These are phyloP conservation scores for Alternaria dauci DNA, from an alignment of 2,329 filamentous ascomycete genomes.

Conservation along the genomic window DNA sequence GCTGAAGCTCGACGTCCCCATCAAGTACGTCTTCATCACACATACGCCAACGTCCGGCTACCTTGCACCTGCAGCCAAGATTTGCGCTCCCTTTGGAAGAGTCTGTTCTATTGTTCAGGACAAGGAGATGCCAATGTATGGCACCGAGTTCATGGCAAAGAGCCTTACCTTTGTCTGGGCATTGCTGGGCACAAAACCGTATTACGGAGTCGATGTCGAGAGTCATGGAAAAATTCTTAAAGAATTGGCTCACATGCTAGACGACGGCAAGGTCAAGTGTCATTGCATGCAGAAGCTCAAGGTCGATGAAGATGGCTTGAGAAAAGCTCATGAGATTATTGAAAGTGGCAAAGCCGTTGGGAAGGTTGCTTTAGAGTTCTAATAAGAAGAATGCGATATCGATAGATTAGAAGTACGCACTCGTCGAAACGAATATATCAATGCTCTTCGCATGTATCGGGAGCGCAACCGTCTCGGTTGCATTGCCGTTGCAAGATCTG, in stretches of 20 bases:
- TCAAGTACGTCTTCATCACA: conserved; percentile 15
- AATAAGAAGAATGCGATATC: background rate
- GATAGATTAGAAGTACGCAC: background rate
- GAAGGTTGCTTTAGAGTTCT: conserved; percentile 11
- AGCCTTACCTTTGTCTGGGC: conserved; percentile 14
- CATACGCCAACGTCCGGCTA: conserved; percentile 12
- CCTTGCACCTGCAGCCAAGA: conserved; percentile 9
- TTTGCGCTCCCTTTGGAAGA: conserved; percentile 9
- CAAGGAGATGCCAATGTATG: conserved; percentile 17
- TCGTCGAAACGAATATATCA: background rate
- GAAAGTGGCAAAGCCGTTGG: conserved; percentile 6
- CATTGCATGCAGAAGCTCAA: conserved; percentile 13
- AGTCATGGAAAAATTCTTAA: conserved; percentile 8
- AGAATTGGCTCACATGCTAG: conserved; percentile 7
- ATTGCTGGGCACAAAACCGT: conserved; percentile 10
- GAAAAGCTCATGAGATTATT: conserved; percentile 15
- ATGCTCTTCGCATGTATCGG: background rate
- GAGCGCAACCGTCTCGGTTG: background rate
- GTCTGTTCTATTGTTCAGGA: conserved; percentile 14
- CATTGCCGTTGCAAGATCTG: conserved; percentile 1
- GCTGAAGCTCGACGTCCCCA: conserved; percentile 8
- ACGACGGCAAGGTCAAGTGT: conserved; percentile 1
- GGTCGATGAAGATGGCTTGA: conserved; percentile 8
- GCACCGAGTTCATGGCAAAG: conserved; percentile 17
- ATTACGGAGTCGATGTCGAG: conserved; percentile 9